Percentiles rank a stretch among this genome's conserved stretches.
These are phyloP conservation scores for Mycoemilia scoparia DNA, from an alignment of 192 early-diverging fungal species.

Conservation along the genomic window DNA sequence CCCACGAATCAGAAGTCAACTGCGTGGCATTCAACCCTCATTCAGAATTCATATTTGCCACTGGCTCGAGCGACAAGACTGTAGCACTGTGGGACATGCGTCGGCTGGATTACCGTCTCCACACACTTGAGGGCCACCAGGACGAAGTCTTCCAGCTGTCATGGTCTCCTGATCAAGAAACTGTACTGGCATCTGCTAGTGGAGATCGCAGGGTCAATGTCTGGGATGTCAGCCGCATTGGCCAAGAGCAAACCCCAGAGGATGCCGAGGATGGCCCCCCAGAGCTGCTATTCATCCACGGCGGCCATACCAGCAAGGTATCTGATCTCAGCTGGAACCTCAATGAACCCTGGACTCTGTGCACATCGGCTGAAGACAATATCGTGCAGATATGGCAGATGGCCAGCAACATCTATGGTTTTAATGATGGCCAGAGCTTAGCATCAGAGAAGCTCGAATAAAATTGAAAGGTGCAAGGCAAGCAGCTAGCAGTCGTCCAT, in stretches of 20 bases:
- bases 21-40: slow-evolving; percentile 84
- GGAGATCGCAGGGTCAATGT: slow-evolving; percentile 79
- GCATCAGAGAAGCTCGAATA: too few species aligned
- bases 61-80: slow-evolving; percentile 87
- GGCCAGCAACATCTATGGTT: slow-evolving; percentile 49
- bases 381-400: slow-evolving; percentile 98
- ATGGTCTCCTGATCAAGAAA: slow-evolving; percentile 89
- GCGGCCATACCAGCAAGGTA: slow-evolving; percentile 93
- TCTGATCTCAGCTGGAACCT: slow-evolving; percentile 92
- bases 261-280: slow-evolving; percentile 97
- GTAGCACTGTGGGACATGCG: slow-evolving; percentile 93
- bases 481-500: too few species aligned
- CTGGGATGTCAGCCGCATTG: slow-evolving; percentile 90
- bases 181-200: slow-evolving; percentile 76
- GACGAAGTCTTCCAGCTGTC: slow-evolving; percentile 82
- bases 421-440: too few species aligned
- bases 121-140: slow-evolving; percentile 74
- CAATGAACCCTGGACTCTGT: slow-evolving; percentile 84
- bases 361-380: slow-evolving; percentile 90
- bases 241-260: slow-evolving; percentile 81
- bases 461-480: too few species aligned
- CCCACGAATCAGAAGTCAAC: slow-evolving; percentile 85
- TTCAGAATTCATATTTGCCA: slow-evolving; percentile 78
- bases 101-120: slow-evolving; percentile 67
- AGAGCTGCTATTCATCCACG: slow-evolving; percentile 95